Evolutionary conservation across 768 basidiomycete genomes (phyloP).

Genomic region (Lentinula guzmanii): DNA sequence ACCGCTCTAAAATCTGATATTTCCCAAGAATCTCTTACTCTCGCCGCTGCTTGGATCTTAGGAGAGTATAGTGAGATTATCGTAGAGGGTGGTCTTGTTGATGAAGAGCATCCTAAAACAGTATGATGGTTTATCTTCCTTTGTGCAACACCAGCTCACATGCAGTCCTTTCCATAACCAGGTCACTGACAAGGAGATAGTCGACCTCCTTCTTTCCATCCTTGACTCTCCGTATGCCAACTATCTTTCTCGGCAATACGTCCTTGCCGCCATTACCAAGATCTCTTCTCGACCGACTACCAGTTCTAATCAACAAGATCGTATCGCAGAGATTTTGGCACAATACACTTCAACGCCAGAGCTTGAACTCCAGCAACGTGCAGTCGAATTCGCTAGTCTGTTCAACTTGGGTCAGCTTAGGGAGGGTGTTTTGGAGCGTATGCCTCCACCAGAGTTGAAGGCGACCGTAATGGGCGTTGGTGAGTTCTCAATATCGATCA

Average conservation of each 20-base stretch:
- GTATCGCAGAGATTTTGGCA: slow-evolving; percentile 73
- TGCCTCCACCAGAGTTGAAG: slow-evolving; percentile 98
- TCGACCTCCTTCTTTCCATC: slow-evolving; percentile 81
- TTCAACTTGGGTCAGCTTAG: slow-evolving; percentile 72
- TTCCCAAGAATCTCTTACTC: slow-evolving; percentile 92
- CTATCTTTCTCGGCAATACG: slow-evolving; percentile 86
- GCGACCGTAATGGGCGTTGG: slow-evolving; percentile 94
- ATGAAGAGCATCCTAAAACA: slow-evolving; percentile 61
- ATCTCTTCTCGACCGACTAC: slow-evolving; percentile 77
- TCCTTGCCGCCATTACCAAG: slow-evolving; percentile 86
- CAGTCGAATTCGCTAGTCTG: slow-evolving; percentile 89
- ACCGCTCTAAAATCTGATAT: slow-evolving; percentile 84
- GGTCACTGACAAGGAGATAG: slow-evolving; percentile 76
- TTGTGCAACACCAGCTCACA: too few relatives aligned
- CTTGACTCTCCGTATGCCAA: slow-evolving; percentile 94
- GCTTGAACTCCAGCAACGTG: slow-evolving; percentile 91
- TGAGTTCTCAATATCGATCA: slow-evolving; percentile 26
- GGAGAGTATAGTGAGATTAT: slow-evolving; percentile 95
- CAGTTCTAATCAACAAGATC: slow-evolving; percentile 60
- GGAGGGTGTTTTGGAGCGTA: slow-evolving; percentile 87
- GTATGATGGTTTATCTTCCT: slow-evolving; percentile 30
- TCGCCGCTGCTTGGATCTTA: slow-evolving; percentile 92
- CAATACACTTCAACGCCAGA: slow-evolving; percentile 84
- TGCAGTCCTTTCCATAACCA: slow-evolving; percentile 19
- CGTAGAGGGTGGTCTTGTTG: slow-evolving; percentile 78